Percentiles rank a stretch among this genome's conserved stretches.
These are phyloP conservation scores for Zygosaccharomyces gambellarensis DNA, from an alignment of 805 yeast genomes.

Conservation along the genomic window DNA sequence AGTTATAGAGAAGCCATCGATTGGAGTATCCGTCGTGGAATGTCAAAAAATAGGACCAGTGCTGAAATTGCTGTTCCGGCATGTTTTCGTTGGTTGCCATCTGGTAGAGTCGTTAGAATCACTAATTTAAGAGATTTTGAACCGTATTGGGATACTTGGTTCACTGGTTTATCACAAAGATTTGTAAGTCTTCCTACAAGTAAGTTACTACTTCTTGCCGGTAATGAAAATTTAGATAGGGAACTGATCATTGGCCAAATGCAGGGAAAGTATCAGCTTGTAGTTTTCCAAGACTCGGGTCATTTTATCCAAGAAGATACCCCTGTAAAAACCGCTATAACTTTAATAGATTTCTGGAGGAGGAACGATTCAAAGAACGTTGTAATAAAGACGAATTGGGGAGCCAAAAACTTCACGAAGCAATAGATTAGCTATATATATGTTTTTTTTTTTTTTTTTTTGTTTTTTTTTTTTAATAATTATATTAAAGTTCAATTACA, in stretches of 20 bases:
- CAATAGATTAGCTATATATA: not conserved
- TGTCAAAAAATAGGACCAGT: constrained; percentile 53
- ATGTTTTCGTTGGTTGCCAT: constrained; percentile 37
- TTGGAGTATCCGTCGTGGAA: constrained; percentile 67
- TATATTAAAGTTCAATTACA: not conserved
- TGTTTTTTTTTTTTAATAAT: not conserved
- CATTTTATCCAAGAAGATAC: constrained; percentile 95
- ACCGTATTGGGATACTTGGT: constrained; percentile 82
- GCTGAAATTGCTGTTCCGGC: constrained; percentile 80
- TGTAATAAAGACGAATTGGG: constrained; percentile 40
- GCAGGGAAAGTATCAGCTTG: constrained; percentile 94
- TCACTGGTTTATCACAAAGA: constrained; percentile 53
- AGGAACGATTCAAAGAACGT: constrained; percentile 37
- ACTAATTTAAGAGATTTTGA: constrained; percentile 58
- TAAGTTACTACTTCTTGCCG: constrained; percentile 75
- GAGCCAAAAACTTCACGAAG: constrained; percentile 12
- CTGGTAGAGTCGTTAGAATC: constrained; percentile 48
- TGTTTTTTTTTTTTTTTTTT: too few species aligned
- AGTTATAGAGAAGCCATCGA: constrained; percentile 57
- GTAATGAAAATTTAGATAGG: constrained; percentile 84
- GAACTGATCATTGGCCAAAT: constrained; percentile 89
- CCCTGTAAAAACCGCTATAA: constrained; percentile 60
- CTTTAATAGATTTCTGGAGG: constrained; percentile 44
- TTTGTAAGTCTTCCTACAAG: constrained; percentile 52
- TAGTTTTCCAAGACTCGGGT: constrained; percentile 76